phyloP scores from a whole-genome alignment of 2,329 filamentous ascomycete species.

The Sarocladium kiliense region DNA sequence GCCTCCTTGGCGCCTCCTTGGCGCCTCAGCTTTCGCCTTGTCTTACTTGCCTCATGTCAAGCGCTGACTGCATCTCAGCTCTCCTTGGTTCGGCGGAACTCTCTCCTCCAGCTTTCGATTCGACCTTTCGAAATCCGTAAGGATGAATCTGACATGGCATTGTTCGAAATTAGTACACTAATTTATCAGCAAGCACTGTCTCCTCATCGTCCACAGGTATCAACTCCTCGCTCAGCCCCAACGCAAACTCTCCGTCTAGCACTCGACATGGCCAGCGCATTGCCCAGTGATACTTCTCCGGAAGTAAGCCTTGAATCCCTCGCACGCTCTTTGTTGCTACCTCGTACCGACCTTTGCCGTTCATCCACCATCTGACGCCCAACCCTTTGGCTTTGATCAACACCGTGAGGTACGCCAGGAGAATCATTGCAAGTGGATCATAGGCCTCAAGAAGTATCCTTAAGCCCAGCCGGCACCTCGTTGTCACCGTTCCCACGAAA shows the following conservation, averaged over 20 bases:
- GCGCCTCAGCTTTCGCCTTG: no score
- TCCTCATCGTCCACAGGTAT: not conserved
- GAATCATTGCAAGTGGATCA: not conserved
- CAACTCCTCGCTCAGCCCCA: not conserved
- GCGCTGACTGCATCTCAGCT: no score
- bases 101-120: no score
- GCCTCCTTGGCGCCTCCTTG: no score
- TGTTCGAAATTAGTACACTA: no score
- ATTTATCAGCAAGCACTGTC: not conserved
- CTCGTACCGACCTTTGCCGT: not conserved
- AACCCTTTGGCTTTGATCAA: not conserved
- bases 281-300: not conserved
- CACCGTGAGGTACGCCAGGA: not conserved
- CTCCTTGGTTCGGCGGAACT: no score
- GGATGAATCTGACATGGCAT: no score
- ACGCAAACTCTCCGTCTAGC: not conserved
- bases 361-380: not conserved
- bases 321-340: not conserved
- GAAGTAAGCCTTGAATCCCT: not conserved
- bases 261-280: not conserved
- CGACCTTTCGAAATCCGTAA: no score
- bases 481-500: not conserved
- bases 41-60: no score
- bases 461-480: not conserved
- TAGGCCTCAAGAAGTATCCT: not conserved